A percentile compares a stretch with the other conserved stretches of the same genome.
phyloP scores from a whole-genome alignment of 1,284 basidiomycete genomes.

The Ustilago xerochloae region DNA sequence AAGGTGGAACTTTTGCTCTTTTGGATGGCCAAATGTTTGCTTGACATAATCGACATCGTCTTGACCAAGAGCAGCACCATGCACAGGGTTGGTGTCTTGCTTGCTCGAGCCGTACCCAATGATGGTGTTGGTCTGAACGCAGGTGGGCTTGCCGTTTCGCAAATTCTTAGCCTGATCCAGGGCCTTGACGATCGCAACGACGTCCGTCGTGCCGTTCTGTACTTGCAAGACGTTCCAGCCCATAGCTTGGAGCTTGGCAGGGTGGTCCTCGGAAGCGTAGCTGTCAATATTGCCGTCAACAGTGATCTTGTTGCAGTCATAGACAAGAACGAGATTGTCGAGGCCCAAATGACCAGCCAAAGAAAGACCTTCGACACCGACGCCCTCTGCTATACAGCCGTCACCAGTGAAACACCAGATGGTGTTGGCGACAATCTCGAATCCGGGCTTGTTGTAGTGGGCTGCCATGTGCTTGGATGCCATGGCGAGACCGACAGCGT shows the following conservation, averaged over 20 bases:
- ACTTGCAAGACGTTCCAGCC: conserved; percentile 69
- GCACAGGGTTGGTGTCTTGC: conserved; percentile 91
- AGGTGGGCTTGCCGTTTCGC: conserved; percentile 80
- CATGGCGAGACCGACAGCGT: conserved; percentile 90
- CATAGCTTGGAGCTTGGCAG: conserved; percentile 64
- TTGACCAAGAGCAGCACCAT: conserved; percentile 88
- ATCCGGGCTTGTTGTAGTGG: conserved; percentile 85
- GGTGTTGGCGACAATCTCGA: conserved; percentile 85
- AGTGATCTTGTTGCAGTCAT: conserved; percentile 69
- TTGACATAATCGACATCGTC: conserved; percentile 88
- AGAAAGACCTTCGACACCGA: conserved; percentile 68
- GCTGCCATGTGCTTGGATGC: conserved; percentile 90
- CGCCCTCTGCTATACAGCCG: conserved; percentile 71
- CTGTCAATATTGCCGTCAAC: conserved; percentile 68
- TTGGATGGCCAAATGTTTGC: conserved; percentile 82
- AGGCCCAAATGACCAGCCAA: conserved; percentile 68
- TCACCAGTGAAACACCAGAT: conserved; percentile 69
- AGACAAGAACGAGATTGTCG: conserved; percentile 68
- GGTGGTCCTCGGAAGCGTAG: conserved; percentile 69
- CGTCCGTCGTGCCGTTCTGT: conserved; percentile 51
- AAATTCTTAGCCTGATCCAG: conserved; percentile 80
- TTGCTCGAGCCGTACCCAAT: conserved; percentile 92
- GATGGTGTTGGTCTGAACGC: conserved; percentile 85
- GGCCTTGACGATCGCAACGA: conserved; percentile 72
- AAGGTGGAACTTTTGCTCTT: conserved; percentile 81